Evolutionary conservation across 768 basidiomycete species (phyloP).

Genomic region (Ephemerocybe angulata): DNA sequence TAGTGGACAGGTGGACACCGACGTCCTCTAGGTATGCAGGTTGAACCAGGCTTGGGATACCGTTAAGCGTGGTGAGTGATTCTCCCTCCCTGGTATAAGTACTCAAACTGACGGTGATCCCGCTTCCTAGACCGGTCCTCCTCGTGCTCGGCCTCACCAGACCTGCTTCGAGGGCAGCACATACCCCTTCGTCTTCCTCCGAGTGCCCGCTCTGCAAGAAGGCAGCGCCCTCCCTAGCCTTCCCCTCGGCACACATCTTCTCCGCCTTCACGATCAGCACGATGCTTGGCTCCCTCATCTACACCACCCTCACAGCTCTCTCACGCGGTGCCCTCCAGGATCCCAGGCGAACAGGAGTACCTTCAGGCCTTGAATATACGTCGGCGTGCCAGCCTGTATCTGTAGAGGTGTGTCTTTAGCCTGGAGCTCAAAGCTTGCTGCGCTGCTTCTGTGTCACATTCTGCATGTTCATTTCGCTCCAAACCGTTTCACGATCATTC

Average conservation of each 20-base stretch:
- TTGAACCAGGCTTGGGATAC: slow-evolving; percentile 55
- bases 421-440: too few species aligned
- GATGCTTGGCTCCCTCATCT: slow-evolving; percentile 75
- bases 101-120: neutral
- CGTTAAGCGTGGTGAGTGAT: slow-evolving; percentile 44
- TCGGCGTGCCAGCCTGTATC: too few species aligned
- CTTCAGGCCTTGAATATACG: too few species aligned
- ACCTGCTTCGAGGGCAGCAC: slow-evolving; percentile 83
- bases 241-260: slow-evolving; percentile 77
- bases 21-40: slow-evolving; percentile 50
- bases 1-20: slow-evolving; percentile 29
- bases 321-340: too few species aligned
- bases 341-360: too few species aligned
- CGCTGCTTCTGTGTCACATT: too few species aligned
- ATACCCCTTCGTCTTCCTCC: slow-evolving; percentile 82
- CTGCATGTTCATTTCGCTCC: too few species aligned
- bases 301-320: slow-evolving; percentile 47
- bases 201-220: slow-evolving; percentile 77
- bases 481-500: too few species aligned
- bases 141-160: slow-evolving; percentile 69
- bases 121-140: slow-evolving; percentile 61
- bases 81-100: neutral
- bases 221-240: slow-evolving; percentile 41
- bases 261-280: slow-evolving; percentile 78
- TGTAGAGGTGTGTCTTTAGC: too few species aligned